Base-by-base conservation (phyloP, 192 early-diverging fungal genomes). In the Coemansia sp. region DNA sequence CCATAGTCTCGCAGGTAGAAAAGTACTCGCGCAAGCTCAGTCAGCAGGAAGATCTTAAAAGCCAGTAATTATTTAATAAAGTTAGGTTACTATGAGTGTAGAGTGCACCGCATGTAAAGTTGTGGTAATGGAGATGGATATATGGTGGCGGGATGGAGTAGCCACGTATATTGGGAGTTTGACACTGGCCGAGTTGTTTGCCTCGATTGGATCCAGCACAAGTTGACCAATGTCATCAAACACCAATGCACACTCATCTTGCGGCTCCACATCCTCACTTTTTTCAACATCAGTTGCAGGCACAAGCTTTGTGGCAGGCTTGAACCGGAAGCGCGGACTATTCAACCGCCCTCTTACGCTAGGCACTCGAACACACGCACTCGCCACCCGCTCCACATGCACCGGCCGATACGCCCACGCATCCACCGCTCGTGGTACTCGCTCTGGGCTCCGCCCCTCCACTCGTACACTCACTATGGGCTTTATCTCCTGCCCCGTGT, bases 11-110 rank as follows among this genome's bases (percentile, higher is more conserved):
- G 8, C 66, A 68, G 37, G 73, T 81, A 3, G 56, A 75, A 59
- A 70, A 75, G 50, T 81, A 81, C 57, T 53, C 73, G 2, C 71
- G 68, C 12, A 71, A 65, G 43, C 73, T 81, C 58, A 76, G 69
- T 22, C 79, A 81, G 52, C 62, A 81, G 41, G 79, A 81, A 11
- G 79, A 81, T 51, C 73, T 81, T 29, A 62, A 81, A 59, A 62
- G 66, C 56, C 70, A 81, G 45, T 38, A 58, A 59, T 45, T 15
- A 9, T 7, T 35, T 35, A 35, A 35, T 35, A 35, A 35, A 35
- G 32, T 35, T 35, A 8, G 32, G 32, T 35, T 9, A 35, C 32
- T 35, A 35, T 35, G 32, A 35, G 59, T 10, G 59, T 47, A 8
- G 64, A 72, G 2, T 51, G 64, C 11, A 59, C 64, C 12, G 66